These are phyloP conservation scores for Saturnispora hagleri DNA, from an alignment of 805 yeast genomes.

Conservation along the genomic window DNA sequence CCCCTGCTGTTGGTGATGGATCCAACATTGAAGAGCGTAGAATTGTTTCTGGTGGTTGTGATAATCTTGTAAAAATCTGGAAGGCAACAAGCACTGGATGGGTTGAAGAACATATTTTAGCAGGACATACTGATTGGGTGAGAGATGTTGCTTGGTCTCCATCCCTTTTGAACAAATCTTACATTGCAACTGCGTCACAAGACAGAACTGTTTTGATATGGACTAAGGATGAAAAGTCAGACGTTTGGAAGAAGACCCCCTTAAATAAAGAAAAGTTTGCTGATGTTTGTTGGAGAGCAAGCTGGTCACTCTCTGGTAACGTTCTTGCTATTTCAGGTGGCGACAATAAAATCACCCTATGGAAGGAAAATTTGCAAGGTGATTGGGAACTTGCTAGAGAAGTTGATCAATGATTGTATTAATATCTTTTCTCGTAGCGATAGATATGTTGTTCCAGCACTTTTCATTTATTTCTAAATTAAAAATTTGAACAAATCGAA, in stretches of 20 bases:
- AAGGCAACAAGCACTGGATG: slow-evolving; percentile 46
- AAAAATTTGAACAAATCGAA: neutral
- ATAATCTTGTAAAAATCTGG: slow-evolving; percentile 91
- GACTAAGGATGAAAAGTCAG: slow-evolving; percentile 39
- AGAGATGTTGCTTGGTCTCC: slow-evolving; percentile 99
- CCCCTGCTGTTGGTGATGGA: slow-evolving; percentile 43
- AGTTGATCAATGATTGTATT: slow-evolving; percentile 56
- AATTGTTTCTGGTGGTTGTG: slow-evolving; percentile 92
- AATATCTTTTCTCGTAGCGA: neutral
- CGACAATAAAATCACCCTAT: slow-evolving; percentile 88
- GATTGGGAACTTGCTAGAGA: slow-evolving; percentile 98
- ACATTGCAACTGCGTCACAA: slow-evolving; percentile 94
- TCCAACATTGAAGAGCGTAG: slow-evolving; percentile 25
- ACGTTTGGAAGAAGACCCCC: slow-evolving; percentile 66
- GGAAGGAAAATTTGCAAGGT: slow-evolving; percentile 92
- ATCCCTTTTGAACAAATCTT: slow-evolving; percentile 72
- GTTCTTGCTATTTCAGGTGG: slow-evolving; percentile 94
- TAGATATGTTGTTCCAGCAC: neutral
- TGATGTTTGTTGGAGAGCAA: slow-evolving; percentile 96
- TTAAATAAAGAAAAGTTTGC: slow-evolving; percentile 79
- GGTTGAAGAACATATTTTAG: slow-evolving; percentile 63
- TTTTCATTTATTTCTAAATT: neutral
- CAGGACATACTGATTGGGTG: slow-evolving; percentile 97
- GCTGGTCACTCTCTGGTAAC: slow-evolving; percentile 96
- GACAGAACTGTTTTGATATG: slow-evolving; percentile 92